Evolutionary conservation across 192 early-diverging fungal genomes (phyloP), one percentile per base, ranked within the genome.

Genomic region (Linderina pennispora): DNA sequence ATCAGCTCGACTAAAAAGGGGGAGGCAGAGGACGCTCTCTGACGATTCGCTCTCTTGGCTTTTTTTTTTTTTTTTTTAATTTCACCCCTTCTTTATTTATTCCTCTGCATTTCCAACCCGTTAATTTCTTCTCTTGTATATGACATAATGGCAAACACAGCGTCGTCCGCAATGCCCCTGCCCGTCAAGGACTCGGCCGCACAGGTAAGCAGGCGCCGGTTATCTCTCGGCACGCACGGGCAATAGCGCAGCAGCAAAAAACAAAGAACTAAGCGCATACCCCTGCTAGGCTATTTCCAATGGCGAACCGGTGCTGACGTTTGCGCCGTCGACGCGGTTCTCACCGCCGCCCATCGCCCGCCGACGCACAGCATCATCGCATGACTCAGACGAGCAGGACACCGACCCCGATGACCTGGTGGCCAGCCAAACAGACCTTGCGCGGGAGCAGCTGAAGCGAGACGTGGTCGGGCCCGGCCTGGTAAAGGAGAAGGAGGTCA

Each of bases 351-450:
- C 60, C 16, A 31, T 39, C 5, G 33, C 33, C 15, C 34, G 44
- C 28, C 36, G 37, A 34, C 35, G 37, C 16, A 43, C 52, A 16
- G 34, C 35, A 13, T 11, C 23, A 1, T 55, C 52, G 22, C 52
- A 55, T 19, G 66, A 70, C 14, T 70, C 66, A 22, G 66, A 70
- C 15, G 66, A 62, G 13, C 43, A 25, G 3, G 59, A 14, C 24
- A 70, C 59, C 43, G 66, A 70, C 66, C 46, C 66, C 10, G 66
- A 70, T 40, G 66, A 70, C 51, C 42, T 54, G 26, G 23, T 41
- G 4, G 19, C 53, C 15, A 28, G 22, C 35, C 59, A 70, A 50
- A 43, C 45, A n/a, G 66, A 70, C 17, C 14, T 18, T 5, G 48
- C 36, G 9, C 49, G 46, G 22, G 57, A 59, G 40, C 46, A 47